Conservation (phyloP, 2,329 filamentous ascomycete species). For the Lasiodiplodia citricola region DNA sequence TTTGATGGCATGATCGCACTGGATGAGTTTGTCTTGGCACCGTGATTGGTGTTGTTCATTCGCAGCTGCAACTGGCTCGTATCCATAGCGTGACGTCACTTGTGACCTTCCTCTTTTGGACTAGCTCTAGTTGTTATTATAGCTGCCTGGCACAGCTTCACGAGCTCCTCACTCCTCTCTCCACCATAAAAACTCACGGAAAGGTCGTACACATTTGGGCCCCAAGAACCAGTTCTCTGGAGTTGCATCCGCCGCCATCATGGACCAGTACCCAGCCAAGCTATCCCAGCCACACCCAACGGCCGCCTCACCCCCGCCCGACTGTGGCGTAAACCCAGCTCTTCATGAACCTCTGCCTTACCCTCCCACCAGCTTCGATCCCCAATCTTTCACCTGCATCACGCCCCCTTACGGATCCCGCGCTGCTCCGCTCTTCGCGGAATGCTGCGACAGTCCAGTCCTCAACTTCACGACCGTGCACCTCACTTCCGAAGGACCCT, state of each 20-base stretch:
- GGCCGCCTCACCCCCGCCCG: not conserved
- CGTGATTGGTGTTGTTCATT: slow-evolving; percentile 13
- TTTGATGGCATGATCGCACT: not conserved
- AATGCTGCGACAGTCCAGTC: slow-evolving; percentile 14
- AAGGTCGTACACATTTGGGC: not conserved
- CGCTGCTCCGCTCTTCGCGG: not conserved
- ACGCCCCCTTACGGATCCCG: not conserved
- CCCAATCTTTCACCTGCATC: slow-evolving; percentile 4
- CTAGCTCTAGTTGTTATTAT: not conserved
- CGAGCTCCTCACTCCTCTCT: not conserved
- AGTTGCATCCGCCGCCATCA: not conserved
- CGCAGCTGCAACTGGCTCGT: slow-evolving; percentile 8
- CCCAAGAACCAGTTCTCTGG: not conserved
- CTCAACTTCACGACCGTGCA: not conserved
- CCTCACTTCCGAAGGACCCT: slow-evolving; percentile 12
- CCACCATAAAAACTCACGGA: not conserved
- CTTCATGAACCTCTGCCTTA: slow-evolving; percentile 6
- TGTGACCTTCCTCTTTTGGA: not conserved
- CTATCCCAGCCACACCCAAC: not conserved
- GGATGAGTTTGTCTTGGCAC: not conserved
- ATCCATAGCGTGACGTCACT: slow-evolving; percentile 11
- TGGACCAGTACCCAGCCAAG: slow-evolving; percentile 10
- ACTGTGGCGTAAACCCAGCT: slow-evolving; percentile 10
- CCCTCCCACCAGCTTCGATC: slow-evolving; percentile 3
- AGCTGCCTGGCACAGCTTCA: not conserved